Evolutionary conservation across 1,284 basidiomycete species (phyloP), one percentile per base, ranked within the genome.

Genomic region (Stereum hirsutum): DNA sequence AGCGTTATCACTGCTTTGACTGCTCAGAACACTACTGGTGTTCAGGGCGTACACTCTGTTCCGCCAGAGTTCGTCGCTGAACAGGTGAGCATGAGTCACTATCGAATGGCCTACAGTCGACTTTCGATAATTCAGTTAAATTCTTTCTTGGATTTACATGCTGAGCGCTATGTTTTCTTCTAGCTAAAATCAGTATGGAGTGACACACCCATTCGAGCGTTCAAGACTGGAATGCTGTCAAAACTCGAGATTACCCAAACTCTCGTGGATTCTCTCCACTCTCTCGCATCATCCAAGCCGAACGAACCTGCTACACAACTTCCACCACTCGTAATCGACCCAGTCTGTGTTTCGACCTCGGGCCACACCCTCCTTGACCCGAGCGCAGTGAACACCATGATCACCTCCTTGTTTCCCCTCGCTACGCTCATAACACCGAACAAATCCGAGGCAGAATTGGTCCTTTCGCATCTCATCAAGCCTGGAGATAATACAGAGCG

Each of bases 291-390:
- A n/a, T n/a, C n/a, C n/a, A n/a, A n/a, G n/a, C n/a, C n/a, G n/a
- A n/a, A n/a, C n/a, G n/a, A n/a, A n/a, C 50, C 2, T 60, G 65
- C 50, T 74, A 68, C 55, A 34, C 46, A 8, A 44, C 38, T 69
- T 2, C 77, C 76, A 0, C 73, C 74, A 8, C 63, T 91, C 14
- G 75, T 94, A 21, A 78, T 89, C 49, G 91, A 95, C 58, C 93
- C 94, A 0, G 93, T 98, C 19, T 94, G 87, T 61, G 88, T 97
- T 1, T 92, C 90, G 2, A 96, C 93, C 0, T 93, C 90, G 0
- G 92, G 93, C 2, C 89, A 94, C 52, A 75, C 73, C 6, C 71
- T 98, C 0, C 70, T 97, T 3, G 69, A 81, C 2, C 61, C 74
- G 5, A 73, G 78, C 8, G 89, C 91, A 0, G 58, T 94, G 34